Evolutionary conservation across 2,329 filamentous ascomycete species (phyloP).

Genomic region (Juglanconis sp.): DNA sequence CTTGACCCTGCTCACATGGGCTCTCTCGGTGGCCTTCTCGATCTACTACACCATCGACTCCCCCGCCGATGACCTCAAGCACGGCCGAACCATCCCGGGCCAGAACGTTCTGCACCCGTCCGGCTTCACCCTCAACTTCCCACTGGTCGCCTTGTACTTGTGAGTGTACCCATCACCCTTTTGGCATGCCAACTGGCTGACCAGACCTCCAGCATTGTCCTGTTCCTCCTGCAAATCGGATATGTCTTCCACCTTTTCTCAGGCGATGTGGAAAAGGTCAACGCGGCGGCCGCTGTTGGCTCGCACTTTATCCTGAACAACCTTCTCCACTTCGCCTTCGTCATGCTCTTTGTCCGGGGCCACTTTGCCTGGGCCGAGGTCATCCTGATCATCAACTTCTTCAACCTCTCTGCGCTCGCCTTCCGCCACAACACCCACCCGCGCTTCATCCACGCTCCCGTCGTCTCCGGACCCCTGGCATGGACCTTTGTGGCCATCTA

Average conservation of each 20-base stretch:
- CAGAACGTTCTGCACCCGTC: conserved; percentile 66
- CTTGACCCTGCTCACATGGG: conserved; percentile 70
- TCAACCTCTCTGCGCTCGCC: conserved; percentile 76
- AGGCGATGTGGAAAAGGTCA: conserved; percentile 57
- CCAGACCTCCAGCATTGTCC: conserved; percentile 53
- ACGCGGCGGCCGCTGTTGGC: conserved; percentile 72
- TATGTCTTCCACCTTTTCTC: conserved; percentile 78
- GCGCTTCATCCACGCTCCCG: conserved; percentile 71
- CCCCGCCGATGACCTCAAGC: conserved; percentile 59
- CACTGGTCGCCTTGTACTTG: conserved; percentile 73
- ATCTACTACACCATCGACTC: conserved; percentile 70
- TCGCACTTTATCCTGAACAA: conserved; percentile 86
- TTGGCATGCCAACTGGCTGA: not conserved
- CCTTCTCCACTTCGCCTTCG: conserved; percentile 75
- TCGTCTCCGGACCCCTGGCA: conserved; percentile 73
- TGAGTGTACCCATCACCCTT: conserved; percentile 32
- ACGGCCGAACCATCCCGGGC: conserved; percentile 68
- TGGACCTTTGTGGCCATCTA: conserved; percentile 86
- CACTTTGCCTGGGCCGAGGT: conserved; percentile 75
- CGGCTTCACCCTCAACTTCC: conserved; percentile 70
- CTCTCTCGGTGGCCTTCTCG: conserved; percentile 67
- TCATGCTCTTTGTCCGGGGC: conserved; percentile 76
- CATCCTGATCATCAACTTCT: conserved; percentile 74
- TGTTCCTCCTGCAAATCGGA: conserved; percentile 72
- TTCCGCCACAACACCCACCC: conserved; percentile 73